phyloP scores from a whole-genome alignment of 768 basidiomycete genomes.

The Suillus americanus region DNA sequence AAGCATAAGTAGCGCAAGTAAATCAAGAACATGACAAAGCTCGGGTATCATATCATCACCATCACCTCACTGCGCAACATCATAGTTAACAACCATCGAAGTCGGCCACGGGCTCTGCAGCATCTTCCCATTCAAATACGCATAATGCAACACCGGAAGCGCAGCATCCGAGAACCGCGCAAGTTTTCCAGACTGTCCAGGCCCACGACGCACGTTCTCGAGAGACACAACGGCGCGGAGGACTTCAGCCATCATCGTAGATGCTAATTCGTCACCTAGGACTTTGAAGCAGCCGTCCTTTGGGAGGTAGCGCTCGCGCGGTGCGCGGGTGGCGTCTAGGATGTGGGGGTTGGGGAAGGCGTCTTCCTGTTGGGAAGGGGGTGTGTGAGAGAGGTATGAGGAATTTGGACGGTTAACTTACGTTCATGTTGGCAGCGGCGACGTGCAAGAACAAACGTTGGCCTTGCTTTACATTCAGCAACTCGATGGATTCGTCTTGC shows the following conservation, averaged over 20 bases:
- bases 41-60: not conserved
- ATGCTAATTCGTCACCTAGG: slow-evolving; percentile 52
- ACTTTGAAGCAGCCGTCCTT: slow-evolving; percentile 49
- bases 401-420: slow-evolving; percentile 34
- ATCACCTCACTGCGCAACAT: slow-evolving; percentile 20
- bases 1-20: too few species aligned
- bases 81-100: slow-evolving; percentile 55
- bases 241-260: slow-evolving; percentile 60
- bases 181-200: slow-evolving; percentile 64
- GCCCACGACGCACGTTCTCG: slow-evolving; percentile 61
- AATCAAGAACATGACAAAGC: too few species aligned
- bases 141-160: slow-evolving; percentile 48
- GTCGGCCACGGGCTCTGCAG: slow-evolving; percentile 65
- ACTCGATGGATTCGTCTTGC: slow-evolving; percentile 44
- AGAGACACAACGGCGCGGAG: slow-evolving; percentile 64
- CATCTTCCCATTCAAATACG: slow-evolving; percentile 55
- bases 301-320: slow-evolving; percentile 46
- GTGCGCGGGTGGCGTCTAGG: slow-evolving; percentile 44
- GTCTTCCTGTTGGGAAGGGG: slow-evolving; percentile 35
- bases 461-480: slow-evolving; percentile 41
- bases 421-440: slow-evolving; percentile 53
- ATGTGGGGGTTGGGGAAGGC: slow-evolving; percentile 49
- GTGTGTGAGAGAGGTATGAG: not conserved
- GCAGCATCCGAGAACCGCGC: slow-evolving; percentile 52
- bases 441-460: slow-evolving; percentile 66